Conservation (phyloP, 2,329 filamentous ascomycete species). For the Neopestalotiopsis sp. region DNA sequence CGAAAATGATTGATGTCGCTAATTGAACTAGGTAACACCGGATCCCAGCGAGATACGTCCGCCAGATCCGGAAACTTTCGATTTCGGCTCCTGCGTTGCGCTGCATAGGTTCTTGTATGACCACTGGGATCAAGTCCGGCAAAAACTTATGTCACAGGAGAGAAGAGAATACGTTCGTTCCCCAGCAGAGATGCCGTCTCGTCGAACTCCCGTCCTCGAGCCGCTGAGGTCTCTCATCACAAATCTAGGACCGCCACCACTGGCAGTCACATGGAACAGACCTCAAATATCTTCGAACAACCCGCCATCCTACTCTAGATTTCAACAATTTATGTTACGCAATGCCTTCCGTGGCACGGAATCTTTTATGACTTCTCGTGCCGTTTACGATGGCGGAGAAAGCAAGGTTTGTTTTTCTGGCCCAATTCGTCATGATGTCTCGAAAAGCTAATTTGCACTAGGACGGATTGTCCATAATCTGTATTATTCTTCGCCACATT, state of each 20-base stretch:
- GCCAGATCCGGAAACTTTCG: constrained; percentile 58
- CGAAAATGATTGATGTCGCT: constrained; percentile 19
- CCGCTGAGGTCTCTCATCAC: constrained; percentile 66
- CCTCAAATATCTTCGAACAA: constrained; percentile 69
- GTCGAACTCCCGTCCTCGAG: constrained; percentile 63
- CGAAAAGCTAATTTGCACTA: constrained; percentile 29
- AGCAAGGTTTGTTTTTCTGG: constrained; percentile 56
- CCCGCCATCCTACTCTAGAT: constrained; percentile 69
- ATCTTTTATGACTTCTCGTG: constrained; percentile 67
- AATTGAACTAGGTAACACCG: constrained; percentile 49
- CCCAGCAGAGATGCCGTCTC: constrained; percentile 55
- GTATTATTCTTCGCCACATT: constrained; percentile 71
- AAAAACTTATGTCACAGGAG: constrained; percentile 66
- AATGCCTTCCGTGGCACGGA: constrained; percentile 71
- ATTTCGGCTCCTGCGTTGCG: constrained; percentile 74
- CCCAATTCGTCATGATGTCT: too few relatives aligned
- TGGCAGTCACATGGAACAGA: constrained; percentile 73
- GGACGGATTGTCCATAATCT: constrained; percentile 73
- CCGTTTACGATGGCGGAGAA: constrained; percentile 74
- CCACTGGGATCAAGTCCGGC: constrained; percentile 73
- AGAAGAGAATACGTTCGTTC: constrained; percentile 61
- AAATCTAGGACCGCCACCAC: constrained; percentile 69
- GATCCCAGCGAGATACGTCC: constrained; percentile 47
- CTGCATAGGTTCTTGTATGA: constrained; percentile 74
- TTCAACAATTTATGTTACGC: constrained; percentile 75